Conservation (phyloP, 257 asterid species). For the Forsythia viridissima region DNA sequence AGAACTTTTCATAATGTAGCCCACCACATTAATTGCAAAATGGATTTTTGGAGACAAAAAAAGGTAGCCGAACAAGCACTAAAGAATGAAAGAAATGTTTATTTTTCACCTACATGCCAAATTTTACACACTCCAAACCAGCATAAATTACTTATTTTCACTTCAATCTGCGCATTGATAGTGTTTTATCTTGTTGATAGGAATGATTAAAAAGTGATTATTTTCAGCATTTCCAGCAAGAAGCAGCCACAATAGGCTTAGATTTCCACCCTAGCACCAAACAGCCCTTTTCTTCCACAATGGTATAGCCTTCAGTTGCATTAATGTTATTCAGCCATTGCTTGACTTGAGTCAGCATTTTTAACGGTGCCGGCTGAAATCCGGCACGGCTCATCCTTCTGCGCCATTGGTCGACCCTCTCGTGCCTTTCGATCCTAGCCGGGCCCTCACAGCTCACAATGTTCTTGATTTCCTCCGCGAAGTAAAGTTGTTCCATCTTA, state of each 20-base stretch:
- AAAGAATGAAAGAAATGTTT: neutral
- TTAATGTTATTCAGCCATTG: conserved; percentile 56
- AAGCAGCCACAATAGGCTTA: conserved; percentile 74
- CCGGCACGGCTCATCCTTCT: conserved; percentile 90
- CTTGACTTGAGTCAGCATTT: conserved; percentile 69
- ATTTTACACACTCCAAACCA: neutral
- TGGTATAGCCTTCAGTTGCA: conserved; percentile 63
- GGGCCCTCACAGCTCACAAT: conserved; percentile 92
- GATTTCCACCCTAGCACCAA: conserved; percentile 89
- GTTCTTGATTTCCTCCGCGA: conserved; percentile 86
- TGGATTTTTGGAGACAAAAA: too few species aligned
- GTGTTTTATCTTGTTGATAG: neutral
- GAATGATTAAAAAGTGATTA: neutral
- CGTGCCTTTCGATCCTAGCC: conserved; percentile 74
- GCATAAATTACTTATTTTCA: neutral
- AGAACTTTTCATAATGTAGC: too few species aligned
- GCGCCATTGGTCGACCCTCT: conserved; percentile 82
- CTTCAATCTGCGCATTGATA: neutral
- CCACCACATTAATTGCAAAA: too few species aligned
- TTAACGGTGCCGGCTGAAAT: conserved; percentile 57
- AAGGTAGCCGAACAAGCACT: too few species aligned
- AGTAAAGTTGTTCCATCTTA: conserved; percentile 77
- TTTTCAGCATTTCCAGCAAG: conserved; percentile 84
- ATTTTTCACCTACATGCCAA: neutral
- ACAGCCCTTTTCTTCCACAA: conserved; percentile 77